Evolutionary conservation across 2,329 filamentous ascomycete species (phyloP).

Genomic region (Aspergillus fumigatus): DNA sequence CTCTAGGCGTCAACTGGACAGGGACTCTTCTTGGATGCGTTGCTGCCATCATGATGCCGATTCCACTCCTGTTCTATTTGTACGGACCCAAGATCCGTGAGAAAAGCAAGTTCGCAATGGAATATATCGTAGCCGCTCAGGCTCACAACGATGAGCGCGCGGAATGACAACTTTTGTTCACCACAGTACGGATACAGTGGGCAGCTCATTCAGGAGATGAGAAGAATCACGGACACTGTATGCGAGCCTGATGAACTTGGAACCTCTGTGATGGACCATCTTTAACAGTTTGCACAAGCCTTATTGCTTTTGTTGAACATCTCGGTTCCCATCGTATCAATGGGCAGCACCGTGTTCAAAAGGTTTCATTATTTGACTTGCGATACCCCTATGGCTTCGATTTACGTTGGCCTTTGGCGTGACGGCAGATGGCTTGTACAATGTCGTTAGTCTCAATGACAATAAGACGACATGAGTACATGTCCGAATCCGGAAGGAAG

Average conservation of each 20-base stretch:
- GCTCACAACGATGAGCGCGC: constrained; percentile 8
- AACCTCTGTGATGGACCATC: background rate
- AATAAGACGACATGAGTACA: background rate
- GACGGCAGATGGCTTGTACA: background rate
- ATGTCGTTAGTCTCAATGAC: background rate
- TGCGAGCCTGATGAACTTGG: background rate
- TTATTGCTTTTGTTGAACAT: background rate
- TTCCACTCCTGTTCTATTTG: constrained; percentile 33
- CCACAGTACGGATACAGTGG: background rate
- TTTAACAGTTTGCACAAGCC: background rate
- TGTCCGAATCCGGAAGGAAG: background rate
- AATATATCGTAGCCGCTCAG: constrained; percentile 16
- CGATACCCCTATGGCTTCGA: background rate
- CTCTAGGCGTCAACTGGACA: constrained; percentile 28
- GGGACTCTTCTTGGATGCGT: constrained; percentile 29
- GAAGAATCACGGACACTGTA: background rate
- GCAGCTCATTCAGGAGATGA: background rate
- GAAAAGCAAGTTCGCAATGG: constrained; percentile 33
- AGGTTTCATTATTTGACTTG: background rate
- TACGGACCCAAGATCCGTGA: constrained; percentile 31
- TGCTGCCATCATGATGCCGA: constrained; percentile 25
- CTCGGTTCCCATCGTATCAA: background rate
- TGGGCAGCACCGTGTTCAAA: background rate
- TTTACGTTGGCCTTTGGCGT: background rate
- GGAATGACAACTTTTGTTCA: background rate